Conservation (phyloP, 495 filamentous ascomycete genomes). For the Aspergillus leporis region DNA sequence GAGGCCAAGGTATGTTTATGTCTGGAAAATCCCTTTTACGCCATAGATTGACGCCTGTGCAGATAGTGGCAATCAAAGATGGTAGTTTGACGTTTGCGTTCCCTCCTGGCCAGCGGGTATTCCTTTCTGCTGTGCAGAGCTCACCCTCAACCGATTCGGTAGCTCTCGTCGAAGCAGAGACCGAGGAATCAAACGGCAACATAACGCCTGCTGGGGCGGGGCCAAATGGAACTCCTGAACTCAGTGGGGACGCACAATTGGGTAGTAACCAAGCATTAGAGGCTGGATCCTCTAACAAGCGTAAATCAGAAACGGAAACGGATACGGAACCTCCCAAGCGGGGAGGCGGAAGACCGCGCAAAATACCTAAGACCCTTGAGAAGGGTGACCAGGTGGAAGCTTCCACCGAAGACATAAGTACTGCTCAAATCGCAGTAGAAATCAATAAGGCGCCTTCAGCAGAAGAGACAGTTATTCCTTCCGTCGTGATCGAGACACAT, state of each 20-base stretch:
- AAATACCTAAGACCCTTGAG: background rate
- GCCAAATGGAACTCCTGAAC: background rate
- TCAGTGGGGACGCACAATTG: background rate
- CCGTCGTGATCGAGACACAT: background rate
- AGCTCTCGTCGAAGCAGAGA: background rate
- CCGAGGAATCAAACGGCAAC: background rate
- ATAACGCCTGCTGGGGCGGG: background rate
- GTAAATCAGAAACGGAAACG: conserved; percentile 14
- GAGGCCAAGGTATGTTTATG: conserved; percentile 43
- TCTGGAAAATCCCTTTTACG: background rate
- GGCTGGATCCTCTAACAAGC: conserved; percentile 15
- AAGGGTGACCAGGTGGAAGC: background rate
- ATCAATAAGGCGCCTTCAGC: background rate
- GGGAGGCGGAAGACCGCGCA: conserved; percentile 7
- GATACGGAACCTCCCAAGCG: conserved; percentile 12
- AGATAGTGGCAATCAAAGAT: conserved; percentile 42
- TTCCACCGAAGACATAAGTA: background rate
- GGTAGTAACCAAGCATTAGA: conserved; percentile 1
- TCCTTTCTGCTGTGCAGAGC: conserved; percentile 23
- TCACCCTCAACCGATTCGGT: conserved; percentile 8
- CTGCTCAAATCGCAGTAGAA: background rate
- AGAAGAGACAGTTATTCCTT: background rate
- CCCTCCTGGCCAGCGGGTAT: conserved; percentile 46
- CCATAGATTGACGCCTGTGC: background rate
- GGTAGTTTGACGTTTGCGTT: conserved; percentile 40